Evolutionary conservation across 371 early-diverging fungal genomes (phyloP), one percentile per base, ranked within the genome.

Genomic region (Haplosporangium sp.): DNA sequence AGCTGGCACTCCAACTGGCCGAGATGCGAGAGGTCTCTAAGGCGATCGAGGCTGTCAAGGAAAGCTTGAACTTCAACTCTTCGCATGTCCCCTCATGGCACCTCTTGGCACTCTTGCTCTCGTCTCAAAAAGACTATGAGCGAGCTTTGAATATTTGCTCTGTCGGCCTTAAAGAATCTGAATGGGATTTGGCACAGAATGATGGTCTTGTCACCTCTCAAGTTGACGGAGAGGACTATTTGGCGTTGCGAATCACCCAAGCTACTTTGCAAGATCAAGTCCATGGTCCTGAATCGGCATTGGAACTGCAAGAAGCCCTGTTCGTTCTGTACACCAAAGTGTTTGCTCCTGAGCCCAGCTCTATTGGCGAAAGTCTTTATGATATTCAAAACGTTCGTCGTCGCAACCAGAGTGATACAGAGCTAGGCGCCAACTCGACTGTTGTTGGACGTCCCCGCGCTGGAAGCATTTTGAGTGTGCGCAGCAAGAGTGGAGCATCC

Each of bases 71-170:
- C 53, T 55, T 88, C 21, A 88, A 95, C 45, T 72, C 93, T 0
- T 67, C 81, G 2, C 86, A 91, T 64, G 82, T 92, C 21, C 86
- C 92, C 6, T 91, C 94, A 1, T 98, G 96, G 95, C 94, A 98
- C 79, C 83, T 98, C n/a, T 80, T 98, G 41, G 91, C 91, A 0
- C 85, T 96, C 55, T 77, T 95, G 21, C 79, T 93, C 23, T 90
- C 94, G 6, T 87, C 91, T 42, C 82, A 89, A 64, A 81, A 89
- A 68, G 84, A 90, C 36, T 81, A 81, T 64, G 71, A 77, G 45
- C 82, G 83, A 20, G 96, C 95, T 0, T 72, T 93, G 55, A 85
- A 88, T 53, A 84, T 94, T 6, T 94, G 93, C 72, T 86, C 93
- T 37, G 86, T 90, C 16, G 96, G 92, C 0, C 74, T 92, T 64